Conservation (phyloP, 2,329 filamentous ascomycete genomes). For the Cadophora gregata region DNA sequence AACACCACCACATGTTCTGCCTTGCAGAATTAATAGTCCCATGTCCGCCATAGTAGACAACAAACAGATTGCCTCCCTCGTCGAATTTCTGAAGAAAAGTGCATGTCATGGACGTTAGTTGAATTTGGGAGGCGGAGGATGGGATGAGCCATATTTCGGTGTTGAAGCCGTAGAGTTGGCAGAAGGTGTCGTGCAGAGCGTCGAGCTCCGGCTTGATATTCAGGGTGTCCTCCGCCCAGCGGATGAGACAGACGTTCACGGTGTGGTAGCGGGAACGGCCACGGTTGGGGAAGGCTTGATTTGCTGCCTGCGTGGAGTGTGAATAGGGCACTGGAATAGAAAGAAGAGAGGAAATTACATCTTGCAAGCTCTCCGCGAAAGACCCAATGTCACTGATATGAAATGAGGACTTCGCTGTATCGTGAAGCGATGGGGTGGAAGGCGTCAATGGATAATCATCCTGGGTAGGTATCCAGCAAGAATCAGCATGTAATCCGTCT, state of each 20-base stretch:
- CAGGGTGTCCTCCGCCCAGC: constrained; percentile 64
- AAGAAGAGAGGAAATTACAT: constrained; percentile 16
- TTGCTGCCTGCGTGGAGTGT: constrained; percentile 22
- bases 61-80: constrained; percentile 59
- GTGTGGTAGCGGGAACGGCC: constrained; percentile 59
- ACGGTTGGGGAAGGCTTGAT: constrained; percentile 53
- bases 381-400: constrained; percentile 28
- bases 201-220: constrained; percentile 61
- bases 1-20: constrained; percentile 31
- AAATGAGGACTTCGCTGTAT: constrained; percentile 27
- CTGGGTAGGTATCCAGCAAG: neutral
- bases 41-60: constrained; percentile 66
- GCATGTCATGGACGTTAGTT: constrained; percentile 54
- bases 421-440: constrained; percentile 25
- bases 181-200: constrained; percentile 60
- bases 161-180: constrained; percentile 56
- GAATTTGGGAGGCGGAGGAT: constrained; percentile 58
- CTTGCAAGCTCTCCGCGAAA: constrained; percentile 29
- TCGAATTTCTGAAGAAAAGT: constrained; percentile 63
- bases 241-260: constrained; percentile 59
- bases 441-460: constrained; percentile 24
- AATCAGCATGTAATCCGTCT: neutral
- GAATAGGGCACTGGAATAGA: neutral
- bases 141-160: constrained; percentile 65
- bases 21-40: constrained; percentile 59